phyloP scores from a whole-genome alignment of 768 basidiomycete species.

The Phlebiopsis flavidoalba region DNA sequence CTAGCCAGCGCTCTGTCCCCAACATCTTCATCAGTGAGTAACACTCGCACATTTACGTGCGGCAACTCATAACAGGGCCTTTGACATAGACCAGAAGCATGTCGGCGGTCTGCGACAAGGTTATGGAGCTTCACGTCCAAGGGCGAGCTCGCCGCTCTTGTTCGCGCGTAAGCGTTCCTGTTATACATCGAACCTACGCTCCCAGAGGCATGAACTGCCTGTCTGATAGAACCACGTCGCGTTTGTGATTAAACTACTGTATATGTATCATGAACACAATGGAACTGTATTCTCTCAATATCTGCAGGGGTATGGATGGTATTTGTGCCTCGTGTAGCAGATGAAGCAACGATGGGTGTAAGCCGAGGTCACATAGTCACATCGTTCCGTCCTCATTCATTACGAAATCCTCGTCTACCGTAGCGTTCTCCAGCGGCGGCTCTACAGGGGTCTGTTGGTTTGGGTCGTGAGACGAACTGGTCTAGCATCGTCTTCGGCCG shows the following conservation, averaged over 20 bases:
- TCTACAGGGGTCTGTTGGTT: constrained; percentile 15
- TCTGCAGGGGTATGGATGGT: neutral
- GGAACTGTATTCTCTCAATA: neutral
- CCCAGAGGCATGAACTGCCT: neutral
- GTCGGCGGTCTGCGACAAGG: constrained; percentile 39
- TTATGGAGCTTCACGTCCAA: constrained; percentile 19
- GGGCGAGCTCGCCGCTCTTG: constrained; percentile 21
- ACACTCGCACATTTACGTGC: constrained; percentile 15
- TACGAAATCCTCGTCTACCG: constrained; percentile 32
- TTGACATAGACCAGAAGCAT: constrained; percentile 40
- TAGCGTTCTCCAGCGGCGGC: constrained; percentile 14
- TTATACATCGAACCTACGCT: neutral
- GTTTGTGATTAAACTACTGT: neutral
- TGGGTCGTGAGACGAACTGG: constrained; percentile 35
- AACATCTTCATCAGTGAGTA: constrained; percentile 68
- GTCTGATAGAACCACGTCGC: neutral
- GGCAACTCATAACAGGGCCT: neutral
- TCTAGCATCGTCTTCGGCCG: constrained; percentile 40
- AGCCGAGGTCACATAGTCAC: constrained; percentile 22
- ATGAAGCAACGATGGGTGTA: neutral
- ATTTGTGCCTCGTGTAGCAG: neutral
- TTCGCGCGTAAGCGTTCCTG: constrained; percentile 9
- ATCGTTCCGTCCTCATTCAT: constrained; percentile 62
- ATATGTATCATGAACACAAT: neutral
- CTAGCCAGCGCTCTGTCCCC: constrained; percentile 68